Base-by-base conservation (phyloP, 2,329 filamentous ascomycete species). In the Sarocladium brachiariae region DNA sequence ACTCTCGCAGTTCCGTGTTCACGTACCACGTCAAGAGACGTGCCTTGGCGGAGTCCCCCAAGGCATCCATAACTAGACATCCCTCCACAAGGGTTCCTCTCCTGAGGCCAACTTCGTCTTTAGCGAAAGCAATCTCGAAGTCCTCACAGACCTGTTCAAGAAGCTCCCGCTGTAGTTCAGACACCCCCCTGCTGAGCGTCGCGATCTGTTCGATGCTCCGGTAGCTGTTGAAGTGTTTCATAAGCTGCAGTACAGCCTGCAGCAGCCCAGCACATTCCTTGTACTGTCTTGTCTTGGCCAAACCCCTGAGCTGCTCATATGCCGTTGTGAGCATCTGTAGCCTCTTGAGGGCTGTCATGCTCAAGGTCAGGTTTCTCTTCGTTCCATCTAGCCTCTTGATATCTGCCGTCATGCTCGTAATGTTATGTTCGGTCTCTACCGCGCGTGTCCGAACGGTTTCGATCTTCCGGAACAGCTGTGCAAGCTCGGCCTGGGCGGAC, bases 101-200 rank as follows among this genome's bases (percentile, higher is more conserved):
- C 57, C 83, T 84, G 52, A 81, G 73, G 2, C 75, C 74, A 13
- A 96, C 83, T 67, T 97, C 92, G 19, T 83, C 84, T 67, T 92
- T 95, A 18, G 91, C 86, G 68, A 97, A 99, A 0, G 88, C 87
- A 52, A 96, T 80, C 73, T 99, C 93, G 64, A 99, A 99, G 68
- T 99, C 93, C 69, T 97, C 93, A 65, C 93, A 99, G n/a, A 99
- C 86, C 69, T 99, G 93, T 71, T 99, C 93, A 52, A 96, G 72
- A 52, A 99, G 71, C 66, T 96, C 91, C 53, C 91, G 77, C 70
- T 99, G 93, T 56, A 99, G 76, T 60, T 97, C 93, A 5, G 90
- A 86, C 31, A 99, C 93, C 60, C 95, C 95, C 49, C 89, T 83
- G 63, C 89, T 95, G 55, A 99, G 75, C 1, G 87, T 87, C 24